Evolutionary conservation across 371 early-diverging fungal species (phyloP).

Genomic region (Coemansia linderi): DNA sequence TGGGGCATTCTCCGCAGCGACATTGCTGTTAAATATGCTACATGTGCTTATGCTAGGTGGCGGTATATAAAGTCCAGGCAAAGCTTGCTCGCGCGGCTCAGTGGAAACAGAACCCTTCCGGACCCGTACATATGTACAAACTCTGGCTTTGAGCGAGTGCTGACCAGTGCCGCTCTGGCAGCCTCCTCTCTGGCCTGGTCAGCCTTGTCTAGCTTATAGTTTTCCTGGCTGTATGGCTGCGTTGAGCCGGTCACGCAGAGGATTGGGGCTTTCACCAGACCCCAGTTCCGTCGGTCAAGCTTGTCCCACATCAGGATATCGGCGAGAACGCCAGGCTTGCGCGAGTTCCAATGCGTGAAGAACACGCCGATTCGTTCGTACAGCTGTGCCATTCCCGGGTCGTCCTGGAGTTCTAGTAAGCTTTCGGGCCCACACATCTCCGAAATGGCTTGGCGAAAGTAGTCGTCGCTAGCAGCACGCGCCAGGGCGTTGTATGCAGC

Average conservation of each 20-base stretch:
- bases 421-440: slow-evolving; percentile 48
- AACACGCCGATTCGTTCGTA: slow-evolving; percentile 54
- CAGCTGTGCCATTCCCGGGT: slow-evolving; percentile 40
- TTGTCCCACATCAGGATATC: slow-evolving; percentile 42
- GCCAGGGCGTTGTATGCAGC: slow-evolving; percentile 52
- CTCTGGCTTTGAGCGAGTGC: slow-evolving; percentile 35
- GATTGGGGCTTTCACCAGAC: slow-evolving; percentile 45
- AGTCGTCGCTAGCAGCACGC: slow-evolving; percentile 30
- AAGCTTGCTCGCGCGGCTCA: slow-evolving; percentile 32
- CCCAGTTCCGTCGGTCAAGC: slow-evolving; percentile 44
- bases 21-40: neutral
- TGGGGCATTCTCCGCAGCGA: neutral
- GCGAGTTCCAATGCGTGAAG: slow-evolving; percentile 44
- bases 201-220: neutral
- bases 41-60: slow-evolving; percentile 17
- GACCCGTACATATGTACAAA: slow-evolving; percentile 45
- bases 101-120: slow-evolving; percentile 48
- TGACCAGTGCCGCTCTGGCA: slow-evolving; percentile 40
- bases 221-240: neutral
- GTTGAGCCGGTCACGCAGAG: slow-evolving; percentile 39
- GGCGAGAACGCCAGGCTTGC: slow-evolving; percentile 45
- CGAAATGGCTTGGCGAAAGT: slow-evolving; percentile 37
- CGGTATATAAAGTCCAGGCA: slow-evolving; percentile 49
- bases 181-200: slow-evolving; percentile 32
- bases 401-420: slow-evolving; percentile 42